A percentile compares a stretch with the other conserved stretches of the same genome.
phyloP scores from a whole-genome alignment of 2,329 filamentous ascomycete species.

The Leptographium lundbergii region DNA sequence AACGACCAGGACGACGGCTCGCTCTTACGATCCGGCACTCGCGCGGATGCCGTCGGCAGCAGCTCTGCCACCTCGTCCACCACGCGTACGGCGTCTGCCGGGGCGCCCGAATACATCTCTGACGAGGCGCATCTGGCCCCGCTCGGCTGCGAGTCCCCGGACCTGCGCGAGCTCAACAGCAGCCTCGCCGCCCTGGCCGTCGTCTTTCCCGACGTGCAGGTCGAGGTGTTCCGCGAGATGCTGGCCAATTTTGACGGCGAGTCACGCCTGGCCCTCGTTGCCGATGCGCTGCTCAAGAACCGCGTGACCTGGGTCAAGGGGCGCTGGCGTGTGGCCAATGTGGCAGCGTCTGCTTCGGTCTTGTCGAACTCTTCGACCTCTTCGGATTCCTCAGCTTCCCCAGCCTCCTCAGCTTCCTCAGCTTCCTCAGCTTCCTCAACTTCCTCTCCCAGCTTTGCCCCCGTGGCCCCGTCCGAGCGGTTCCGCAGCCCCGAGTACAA shows the following conservation, averaged over 20 bases:
- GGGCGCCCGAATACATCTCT: conserved; percentile 34
- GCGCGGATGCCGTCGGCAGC: not conserved
- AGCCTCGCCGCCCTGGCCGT: conserved; percentile 55
- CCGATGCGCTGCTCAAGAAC: conserved; percentile 64
- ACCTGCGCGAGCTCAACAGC: conserved; percentile 57
- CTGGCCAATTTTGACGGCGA: conserved; percentile 62
- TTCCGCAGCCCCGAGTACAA: conserved; percentile 59
- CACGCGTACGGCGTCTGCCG: not conserved
- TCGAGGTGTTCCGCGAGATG: conserved; percentile 75
- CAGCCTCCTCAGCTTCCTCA: not conserved
- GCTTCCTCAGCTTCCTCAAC: not conserved
- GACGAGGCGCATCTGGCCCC: conserved; percentile 41
- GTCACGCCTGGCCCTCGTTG: conserved; percentile 63
- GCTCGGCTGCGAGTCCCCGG: conserved; percentile 37
- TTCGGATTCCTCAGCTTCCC: conserved; percentile 3
- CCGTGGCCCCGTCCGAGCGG: conserved; percentile 45
- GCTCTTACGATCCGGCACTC: not conserved
- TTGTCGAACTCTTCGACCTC: too few relatives aligned
- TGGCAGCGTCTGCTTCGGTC: too few relatives aligned
- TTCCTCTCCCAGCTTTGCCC: not conserved
- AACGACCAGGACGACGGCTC: not conserved
- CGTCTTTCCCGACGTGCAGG: conserved; percentile 69
- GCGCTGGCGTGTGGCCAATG: conserved; percentile 44
- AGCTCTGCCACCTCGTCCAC: not conserved
- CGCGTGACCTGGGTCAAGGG: conserved; percentile 59